Base-by-base conservation (phyloP, 371 early-diverging fungal species). In the Phascolomyces articulosus region DNA sequence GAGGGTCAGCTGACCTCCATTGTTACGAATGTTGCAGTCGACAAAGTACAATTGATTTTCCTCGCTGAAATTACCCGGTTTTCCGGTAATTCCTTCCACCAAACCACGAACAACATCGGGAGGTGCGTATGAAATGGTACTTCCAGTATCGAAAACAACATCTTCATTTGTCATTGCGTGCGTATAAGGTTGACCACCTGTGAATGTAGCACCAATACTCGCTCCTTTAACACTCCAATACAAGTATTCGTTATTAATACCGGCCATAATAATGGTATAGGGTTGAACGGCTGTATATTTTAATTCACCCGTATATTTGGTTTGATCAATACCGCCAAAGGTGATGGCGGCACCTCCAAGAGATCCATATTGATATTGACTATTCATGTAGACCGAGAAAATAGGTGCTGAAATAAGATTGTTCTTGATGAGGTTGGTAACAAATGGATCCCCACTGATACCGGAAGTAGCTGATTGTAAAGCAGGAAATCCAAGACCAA, bases 131-230 rank as follows among this genome's bases (percentile, higher is more conserved):
- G 78, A 74, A 26, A 78, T 58, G 0, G 81, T 81, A 26, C 74
- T 78, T 4, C 81, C 81, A 10, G 81, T 81, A 55, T 81, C 81
- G 16, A 80, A 60, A 23, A 81, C 71, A 49, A 64, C 20, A n/a
- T 48, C 27, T 11, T 31, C 27, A 23, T 24, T 55, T 4, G 34
- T 11, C 34, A 55, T 18, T 18, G 11, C n/a, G 18, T 29, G 20
- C 0, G 28, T 55, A 4, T 55, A 55, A 18, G 16, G 7, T 29
- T 6, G 10, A 4, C 10, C 18, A 13, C 21, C 38, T 21, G 48
- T 29, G 10, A 27, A 40, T 29, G 4, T 53, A 41, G 38, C 56
- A n/a, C 38, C 28, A 41, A 60, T 16, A 7, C 64, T 48, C 10
- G 70, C 67, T 0, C 69, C 69, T 24, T 65, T 62, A 7, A 79